Base-by-base conservation (phyloP, 169 alveolate species). In the Eimeria necatrix region DNA sequence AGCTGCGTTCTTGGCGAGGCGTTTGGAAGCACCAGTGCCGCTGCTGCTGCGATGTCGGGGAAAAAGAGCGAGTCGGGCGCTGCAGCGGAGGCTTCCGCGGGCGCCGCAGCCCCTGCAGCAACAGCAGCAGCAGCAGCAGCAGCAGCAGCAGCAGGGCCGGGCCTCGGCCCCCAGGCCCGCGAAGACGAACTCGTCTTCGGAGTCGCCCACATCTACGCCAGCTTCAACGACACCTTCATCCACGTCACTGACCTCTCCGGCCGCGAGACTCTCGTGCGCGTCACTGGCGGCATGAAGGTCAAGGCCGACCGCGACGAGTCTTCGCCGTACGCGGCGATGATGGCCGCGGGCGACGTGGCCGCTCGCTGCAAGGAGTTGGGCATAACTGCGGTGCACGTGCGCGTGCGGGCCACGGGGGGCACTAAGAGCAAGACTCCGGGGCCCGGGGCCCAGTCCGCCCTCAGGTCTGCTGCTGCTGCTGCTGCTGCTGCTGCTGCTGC, bases 251-350 rank as follows among this genome's bases (percentile, higher is more conserved):
- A 99, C 97, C 97, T 99, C 95, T 98, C 99, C 84, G 99, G 99
- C 51, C 97, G 99, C 95, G 99, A 99, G 97, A 99, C 99, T 52
- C 98, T 99, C 94, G 99, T 98, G 88, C 99, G 99, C 95, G 99
- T 99, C 89, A 99, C 99, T 52, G 99, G 99, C 81, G 99, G 99
- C 94, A 99, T 99, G 99, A 99, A 99, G 97, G 99, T 99, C 81
- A 99, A 99, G 98, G 99, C 99, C 41, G 99, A 99, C 96, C 99
- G 99, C 97, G 99, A 99, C 94, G 99, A 99, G 95, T 98, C 99
- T 70, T 99, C 99, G 60, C 99, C 99, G 48, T 99, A 99, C 97
- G 99, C 99, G 51, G 99, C 99, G 88, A 99, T 99, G 99, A 97
- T 99, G 98, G 99, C 99, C 20, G 99, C 99, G n/a, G 99, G 98